A percentile compares a stretch with the other conserved stretches of the same genome.
These are phyloP conservation scores for Quillaja saponaria DNA, from an alignment of 306 rosid genomes.

Conservation along the genomic window DNA sequence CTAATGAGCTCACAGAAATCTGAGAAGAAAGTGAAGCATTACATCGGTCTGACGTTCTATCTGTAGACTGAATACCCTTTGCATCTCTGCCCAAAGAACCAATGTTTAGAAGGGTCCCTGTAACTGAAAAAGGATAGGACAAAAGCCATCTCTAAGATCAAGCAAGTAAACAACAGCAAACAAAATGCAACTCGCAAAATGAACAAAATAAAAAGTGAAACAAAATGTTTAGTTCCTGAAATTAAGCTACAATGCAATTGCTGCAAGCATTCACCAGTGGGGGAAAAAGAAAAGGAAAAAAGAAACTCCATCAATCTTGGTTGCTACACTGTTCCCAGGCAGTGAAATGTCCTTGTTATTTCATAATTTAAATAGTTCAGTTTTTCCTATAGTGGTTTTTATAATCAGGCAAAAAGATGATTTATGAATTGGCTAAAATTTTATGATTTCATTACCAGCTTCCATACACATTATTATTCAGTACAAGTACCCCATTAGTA, in stretches of 20 bases:
- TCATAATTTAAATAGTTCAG: too few species aligned
- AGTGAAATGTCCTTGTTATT: too few species aligned
- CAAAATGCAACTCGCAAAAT: constrained; percentile 1
- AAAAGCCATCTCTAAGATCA: constrained; percentile 2
- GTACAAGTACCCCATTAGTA: too few species aligned
- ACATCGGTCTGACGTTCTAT: constrained; percentile 13
- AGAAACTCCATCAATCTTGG: too few species aligned
- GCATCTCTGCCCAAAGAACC: constrained; percentile 24
- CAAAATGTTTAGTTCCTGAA: background rate
- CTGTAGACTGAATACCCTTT: constrained; percentile 31
- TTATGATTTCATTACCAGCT: too few species aligned
- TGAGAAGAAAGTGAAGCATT: constrained; percentile 29
- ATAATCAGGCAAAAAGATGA: too few species aligned
- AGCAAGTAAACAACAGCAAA: background rate
- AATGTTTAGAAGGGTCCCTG: constrained; percentile 22
- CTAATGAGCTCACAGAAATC: constrained; percentile 13
- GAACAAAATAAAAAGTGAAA: constrained; percentile 3
- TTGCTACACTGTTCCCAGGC: too few species aligned
- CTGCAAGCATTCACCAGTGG: too few species aligned
- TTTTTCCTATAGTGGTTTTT: too few species aligned
- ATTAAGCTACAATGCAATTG: background rate
- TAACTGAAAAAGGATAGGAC: constrained; percentile 12
- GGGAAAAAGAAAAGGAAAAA: too few species aligned
- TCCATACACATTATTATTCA: too few species aligned
- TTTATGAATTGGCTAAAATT: too few species aligned